Evolutionary conservation across 176 grass and related monocot genomes (phyloP).

Genomic region (Alloteropsis semialata): DNA sequence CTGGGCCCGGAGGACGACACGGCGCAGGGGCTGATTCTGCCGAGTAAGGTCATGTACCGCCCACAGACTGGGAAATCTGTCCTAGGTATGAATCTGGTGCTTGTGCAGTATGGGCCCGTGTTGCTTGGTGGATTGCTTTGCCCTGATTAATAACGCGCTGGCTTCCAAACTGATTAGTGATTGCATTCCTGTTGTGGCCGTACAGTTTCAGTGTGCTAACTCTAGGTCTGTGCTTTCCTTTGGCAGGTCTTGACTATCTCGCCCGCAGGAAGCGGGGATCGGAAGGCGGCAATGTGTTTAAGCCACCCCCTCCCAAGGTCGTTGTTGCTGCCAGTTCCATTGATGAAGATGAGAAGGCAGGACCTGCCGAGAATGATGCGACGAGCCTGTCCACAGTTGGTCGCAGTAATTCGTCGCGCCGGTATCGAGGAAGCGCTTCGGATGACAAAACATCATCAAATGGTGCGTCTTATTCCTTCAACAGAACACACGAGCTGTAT

Average conservation of each 20-base stretch:
- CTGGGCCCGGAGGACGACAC: slow-evolving; percentile 61
- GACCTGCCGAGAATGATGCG: slow-evolving; percentile 32
- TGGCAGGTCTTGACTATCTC: slow-evolving; percentile 74
- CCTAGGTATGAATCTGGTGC: slow-evolving; percentile 50
- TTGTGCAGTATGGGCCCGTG: background rate
- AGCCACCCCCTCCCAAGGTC: slow-evolving; percentile 49
- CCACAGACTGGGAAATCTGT: slow-evolving; percentile 62
- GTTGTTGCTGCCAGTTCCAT: slow-evolving; percentile 41
- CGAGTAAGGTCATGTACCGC: slow-evolving; percentile 63
- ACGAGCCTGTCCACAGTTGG: background rate
- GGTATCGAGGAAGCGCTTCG: slow-evolving; percentile 55
- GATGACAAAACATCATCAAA: slow-evolving; percentile 47
- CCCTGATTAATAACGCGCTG: background rate
- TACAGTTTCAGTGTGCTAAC: slow-evolving; percentile 11
- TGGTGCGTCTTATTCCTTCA: slow-evolving; percentile 27
- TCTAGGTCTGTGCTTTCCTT: slow-evolving; percentile 20
- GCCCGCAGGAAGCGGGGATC: slow-evolving; percentile 63
- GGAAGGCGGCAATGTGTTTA: slow-evolving; percentile 42
- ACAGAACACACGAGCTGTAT: background rate
- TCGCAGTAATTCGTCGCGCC: slow-evolving; percentile 35
- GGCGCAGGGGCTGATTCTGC: slow-evolving; percentile 56
- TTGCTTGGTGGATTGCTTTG: background rate
- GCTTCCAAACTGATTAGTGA: background rate
- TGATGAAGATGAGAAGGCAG: slow-evolving; percentile 74
- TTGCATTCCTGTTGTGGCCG: background rate